Evolutionary conservation across 1,284 basidiomycete species (phyloP), one percentile per base, ranked within the genome.

Genomic region (Sporisorium exsertum): DNA sequence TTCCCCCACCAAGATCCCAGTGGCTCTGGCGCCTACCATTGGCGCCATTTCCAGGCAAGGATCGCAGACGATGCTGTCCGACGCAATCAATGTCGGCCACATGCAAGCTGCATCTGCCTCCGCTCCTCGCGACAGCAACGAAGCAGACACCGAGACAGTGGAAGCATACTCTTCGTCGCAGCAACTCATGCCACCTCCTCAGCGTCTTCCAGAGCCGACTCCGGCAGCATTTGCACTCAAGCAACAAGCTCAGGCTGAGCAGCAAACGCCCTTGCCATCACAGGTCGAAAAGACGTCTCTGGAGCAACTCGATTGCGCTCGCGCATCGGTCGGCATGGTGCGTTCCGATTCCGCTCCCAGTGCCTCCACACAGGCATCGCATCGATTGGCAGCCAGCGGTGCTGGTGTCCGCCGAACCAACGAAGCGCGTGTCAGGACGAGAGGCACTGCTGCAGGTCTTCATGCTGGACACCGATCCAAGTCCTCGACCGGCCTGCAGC

Each of bases 131-230:
- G 54, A 60, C 13, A 47, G n/a, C 37, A 51, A 55, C 22, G 13
- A 18, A 18, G 47, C 16, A 3, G 43, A 60, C 6, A 18, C 13
- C 20, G 42, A 32, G 27, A 27, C 16, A 1, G 63, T 32, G 22
- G 22, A 37, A 8, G 51, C 37, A 6, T 27, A n/a, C 5, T 27
- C 58, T 18, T 50, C 61, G 18, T 47, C 55, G 13, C 58, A 67
- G 61, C 55, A 66, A 33, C 56, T 49, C 40, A 73, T 79, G 77
- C 77, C 70, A 20, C 77, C 73, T 20, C 77, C 74, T 45, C 51
- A 50, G 12, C 54, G 64, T 16, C 53, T 60, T 12, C 62, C 65
- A 22, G 50, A 57, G 53, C 69, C 58, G 10, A 78, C 65, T 7
- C 66, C 77, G 3, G 69, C 73, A 13, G 71, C 73, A 7, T 56